Percentiles rank a stretch among this genome's conserved stretches.
phyloP scores from a whole-genome alignment of 768 basidiomycete genomes.

The Ramaria sp. region DNA sequence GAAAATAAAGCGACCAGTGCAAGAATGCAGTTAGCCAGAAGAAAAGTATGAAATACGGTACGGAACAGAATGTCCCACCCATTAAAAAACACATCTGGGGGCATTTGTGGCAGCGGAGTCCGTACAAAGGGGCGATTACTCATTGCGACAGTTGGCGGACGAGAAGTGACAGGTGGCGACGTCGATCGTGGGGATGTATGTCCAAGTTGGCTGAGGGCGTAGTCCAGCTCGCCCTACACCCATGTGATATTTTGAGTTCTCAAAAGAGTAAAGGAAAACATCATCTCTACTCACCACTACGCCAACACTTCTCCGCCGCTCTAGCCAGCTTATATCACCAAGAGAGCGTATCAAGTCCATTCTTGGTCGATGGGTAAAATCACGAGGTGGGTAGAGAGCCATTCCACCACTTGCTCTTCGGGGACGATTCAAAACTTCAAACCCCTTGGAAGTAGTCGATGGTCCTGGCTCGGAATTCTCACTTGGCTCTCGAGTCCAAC shows the following conservation, averaged over 20 bases:
- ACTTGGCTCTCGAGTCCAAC: constrained; percentile 13
- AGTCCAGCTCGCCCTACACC: constrained; percentile 62
- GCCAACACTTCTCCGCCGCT: constrained; percentile 59
- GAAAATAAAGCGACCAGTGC: constrained; percentile 50
- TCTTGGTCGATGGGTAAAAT: constrained; percentile 3
- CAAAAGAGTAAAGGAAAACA: neutral
- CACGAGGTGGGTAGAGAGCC: neutral
- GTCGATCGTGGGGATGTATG: constrained; percentile 29
- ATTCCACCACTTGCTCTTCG: constrained; percentile 17
- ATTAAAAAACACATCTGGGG: constrained; percentile 24
- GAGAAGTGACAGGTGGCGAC: constrained; percentile 37
- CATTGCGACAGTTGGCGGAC: constrained; percentile 27
- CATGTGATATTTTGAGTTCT: constrained; percentile 3
- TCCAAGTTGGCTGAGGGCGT: constrained; percentile 45
- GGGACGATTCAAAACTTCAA: constrained; percentile 41
- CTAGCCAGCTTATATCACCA: constrained; percentile 70
- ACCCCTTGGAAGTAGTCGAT: constrained; percentile 29
- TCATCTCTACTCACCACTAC: constrained; percentile 41
- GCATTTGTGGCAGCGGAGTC: constrained; percentile 17
- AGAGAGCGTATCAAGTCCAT: constrained; percentile 37
- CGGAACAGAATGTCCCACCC: constrained; percentile 32
- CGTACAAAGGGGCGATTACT: constrained; percentile 29
- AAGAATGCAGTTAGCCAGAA: constrained; percentile 49
- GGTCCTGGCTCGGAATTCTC: neutral
- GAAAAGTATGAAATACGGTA: constrained; percentile 40